Evolutionary conservation across 805 yeast species (phyloP), one percentile per base, ranked within the genome.

Genomic region (Yueomyces sinensis): DNA sequence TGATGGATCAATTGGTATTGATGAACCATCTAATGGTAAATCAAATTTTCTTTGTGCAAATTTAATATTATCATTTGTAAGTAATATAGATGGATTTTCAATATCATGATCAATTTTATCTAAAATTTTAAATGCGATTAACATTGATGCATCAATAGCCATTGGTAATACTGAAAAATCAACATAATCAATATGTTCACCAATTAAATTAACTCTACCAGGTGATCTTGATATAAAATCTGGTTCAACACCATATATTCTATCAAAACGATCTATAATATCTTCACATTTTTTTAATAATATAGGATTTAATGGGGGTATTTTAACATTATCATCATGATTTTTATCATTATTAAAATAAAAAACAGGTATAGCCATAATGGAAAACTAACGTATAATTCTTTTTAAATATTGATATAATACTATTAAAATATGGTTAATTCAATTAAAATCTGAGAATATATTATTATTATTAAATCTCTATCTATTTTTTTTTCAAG

Each of bases 191-290:
- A 78, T 72, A 49, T 78, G 87, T 43, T 78, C 86, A 27, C 87
- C 86, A 37, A 78, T 74, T 38, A 78, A 58, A 50, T 77, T 78
- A 35, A 78, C 86, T 44, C 87, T 60, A 23, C 86, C 86, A n/a
- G 87, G 86, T 13, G 81, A 70, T 33, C 84, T 62, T 17, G 75
- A 59, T 27, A 72, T 54, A 46, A 74, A 67, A 24, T 63, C 66
- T 4, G 50, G 46, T 18, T 46, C 46, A 14, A 43, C 43, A 34
- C 55, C 63, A 42, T 62, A 70, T 3, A 41, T 32, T 7, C 39
- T 20, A 36, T 39, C 41, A 37, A 46, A 46, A 19, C 37, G 36
- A 14, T 35, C 32, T 22, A 32, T 28, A 13, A 46, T 31, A 14
- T 34, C 31, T 25, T 39, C 35, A 34, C 45, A 40, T 32, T 37